Evolutionary conservation across 2,329 filamentous ascomycete species (phyloP).

Genomic region (Septoria linicola): DNA sequence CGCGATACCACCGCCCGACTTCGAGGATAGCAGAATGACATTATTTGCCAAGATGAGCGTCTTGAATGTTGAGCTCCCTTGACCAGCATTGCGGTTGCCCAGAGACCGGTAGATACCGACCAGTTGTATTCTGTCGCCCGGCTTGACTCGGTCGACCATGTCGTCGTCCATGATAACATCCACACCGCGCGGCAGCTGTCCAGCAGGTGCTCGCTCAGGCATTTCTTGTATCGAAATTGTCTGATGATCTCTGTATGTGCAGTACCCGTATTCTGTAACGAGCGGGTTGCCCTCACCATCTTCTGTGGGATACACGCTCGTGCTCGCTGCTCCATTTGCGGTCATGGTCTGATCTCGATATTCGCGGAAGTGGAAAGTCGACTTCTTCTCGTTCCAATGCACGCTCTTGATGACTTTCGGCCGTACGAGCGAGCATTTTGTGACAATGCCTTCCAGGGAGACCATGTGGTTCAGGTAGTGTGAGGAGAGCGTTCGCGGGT

Average conservation of each 20-base stretch:
- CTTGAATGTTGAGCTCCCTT: conserved; percentile 91
- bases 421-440: conserved; percentile 88
- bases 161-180: conserved; percentile 97
- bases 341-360: conserved; percentile 98
- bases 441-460: conserved; percentile 95
- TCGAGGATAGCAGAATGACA: conserved; percentile 88
- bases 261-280: conserved; percentile 93
- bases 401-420: conserved; percentile 98
- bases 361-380: conserved; percentile 83
- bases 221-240: conserved; percentile 99
- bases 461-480: conserved; percentile 94
- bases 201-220: conserved; percentile 93
- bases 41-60: conserved; percentile 94
- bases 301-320: conserved; percentile 90
- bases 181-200: conserved; percentile 89
- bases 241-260: conserved; percentile 93
- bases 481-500: conserved; percentile 87
- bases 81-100: conserved; percentile 87
- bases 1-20: conserved; percentile 90
- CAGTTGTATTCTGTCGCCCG: conserved; percentile 90
- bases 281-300: conserved; percentile 92
- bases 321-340: conserved; percentile 76
- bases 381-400: conserved; percentile 85
- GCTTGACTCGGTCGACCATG: conserved; percentile 90
- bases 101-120: conserved; percentile 95